Evolutionary conservation across 345 rosid species (phyloP).

Genomic region (Durio zibethinus): DNA sequence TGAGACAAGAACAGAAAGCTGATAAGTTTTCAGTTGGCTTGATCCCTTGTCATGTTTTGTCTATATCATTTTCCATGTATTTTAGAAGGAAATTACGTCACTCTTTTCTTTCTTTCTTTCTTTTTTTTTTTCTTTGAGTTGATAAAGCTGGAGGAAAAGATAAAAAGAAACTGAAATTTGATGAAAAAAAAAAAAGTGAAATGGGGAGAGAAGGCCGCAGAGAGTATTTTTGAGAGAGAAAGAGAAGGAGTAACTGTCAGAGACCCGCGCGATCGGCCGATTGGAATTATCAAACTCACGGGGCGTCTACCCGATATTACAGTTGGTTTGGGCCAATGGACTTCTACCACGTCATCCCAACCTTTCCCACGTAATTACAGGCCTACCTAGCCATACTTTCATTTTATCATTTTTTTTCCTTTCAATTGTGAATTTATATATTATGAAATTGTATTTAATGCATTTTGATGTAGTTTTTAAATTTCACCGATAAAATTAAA

Average conservation of each 20-base stretch:
- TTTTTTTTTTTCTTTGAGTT: too few relatives aligned
- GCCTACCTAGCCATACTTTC: neutral
- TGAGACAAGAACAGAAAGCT: neutral
- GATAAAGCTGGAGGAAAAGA: neutral
- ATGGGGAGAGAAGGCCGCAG: neutral
- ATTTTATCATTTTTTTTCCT: neutral
- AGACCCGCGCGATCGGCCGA: constrained; percentile 43
- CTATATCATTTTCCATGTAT: constrained; percentile 17
- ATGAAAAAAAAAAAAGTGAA: neutral
- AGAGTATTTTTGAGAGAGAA: neutral
- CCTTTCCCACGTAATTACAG: neutral
- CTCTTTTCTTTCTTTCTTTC: neutral
- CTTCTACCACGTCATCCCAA: neutral
- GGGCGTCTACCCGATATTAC: neutral
- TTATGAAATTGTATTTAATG: too few relatives aligned
- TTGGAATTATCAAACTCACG: constrained; percentile 54
- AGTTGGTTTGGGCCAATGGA: neutral
- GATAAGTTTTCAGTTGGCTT: neutral
- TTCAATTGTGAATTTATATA: neutral
- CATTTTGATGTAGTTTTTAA: too few relatives aligned
- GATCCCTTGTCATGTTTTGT: neutral
- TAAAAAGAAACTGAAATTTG: neutral
- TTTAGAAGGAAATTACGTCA: neutral
- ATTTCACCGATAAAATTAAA: too few relatives aligned
- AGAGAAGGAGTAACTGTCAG: constrained; percentile 18